A percentile compares a stretch with the other conserved stretches of the same genome.
These are phyloP conservation scores for Plasmodium chabaudi DNA, from an alignment of 169 alveolate species.

Conservation along the genomic window DNA sequence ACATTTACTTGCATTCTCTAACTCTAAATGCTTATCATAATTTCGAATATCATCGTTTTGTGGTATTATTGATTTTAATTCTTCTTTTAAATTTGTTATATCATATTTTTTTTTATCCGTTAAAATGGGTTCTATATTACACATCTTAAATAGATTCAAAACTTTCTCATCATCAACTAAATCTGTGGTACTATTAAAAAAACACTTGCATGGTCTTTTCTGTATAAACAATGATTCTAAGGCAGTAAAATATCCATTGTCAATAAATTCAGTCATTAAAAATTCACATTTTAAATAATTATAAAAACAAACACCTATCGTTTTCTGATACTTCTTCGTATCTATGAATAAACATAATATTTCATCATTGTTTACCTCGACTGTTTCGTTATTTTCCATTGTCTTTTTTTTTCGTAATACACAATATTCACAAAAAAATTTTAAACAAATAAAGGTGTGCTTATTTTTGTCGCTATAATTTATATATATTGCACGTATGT, in stretches of 20 bases:
- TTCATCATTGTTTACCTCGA: constrained; percentile 47
- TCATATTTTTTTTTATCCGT: constrained; percentile 48
- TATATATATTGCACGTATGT: too few species aligned
- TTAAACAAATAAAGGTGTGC: too few species aligned
- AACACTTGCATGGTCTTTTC: constrained; percentile 68
- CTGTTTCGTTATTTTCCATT: constrained; percentile 45
- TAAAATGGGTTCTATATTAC: constrained; percentile 42
- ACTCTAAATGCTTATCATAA: constrained; percentile 78
- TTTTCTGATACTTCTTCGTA: constrained; percentile 73
- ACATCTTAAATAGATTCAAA: constrained; percentile 62
- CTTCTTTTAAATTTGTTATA: constrained; percentile 79
- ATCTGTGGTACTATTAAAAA: constrained; percentile 67
- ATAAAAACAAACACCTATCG: constrained; percentile 67
- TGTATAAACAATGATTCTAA: constrained; percentile 72
- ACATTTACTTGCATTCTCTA: constrained; percentile 79
- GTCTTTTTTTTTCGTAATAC: neutral
- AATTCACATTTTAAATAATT: constrained; percentile 72
- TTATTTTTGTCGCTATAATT: too few species aligned
- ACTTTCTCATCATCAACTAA: constrained; percentile 74
- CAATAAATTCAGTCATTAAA: constrained; percentile 75
- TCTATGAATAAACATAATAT: constrained; percentile 59
- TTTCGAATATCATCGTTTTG: constrained; percentile 82
- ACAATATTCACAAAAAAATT: neutral
- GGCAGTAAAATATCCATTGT: constrained; percentile 71
- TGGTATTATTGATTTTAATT: constrained; percentile 77